Conservation (phyloP, 305 asterid genomes). For the Fraxinus paxiana region DNA sequence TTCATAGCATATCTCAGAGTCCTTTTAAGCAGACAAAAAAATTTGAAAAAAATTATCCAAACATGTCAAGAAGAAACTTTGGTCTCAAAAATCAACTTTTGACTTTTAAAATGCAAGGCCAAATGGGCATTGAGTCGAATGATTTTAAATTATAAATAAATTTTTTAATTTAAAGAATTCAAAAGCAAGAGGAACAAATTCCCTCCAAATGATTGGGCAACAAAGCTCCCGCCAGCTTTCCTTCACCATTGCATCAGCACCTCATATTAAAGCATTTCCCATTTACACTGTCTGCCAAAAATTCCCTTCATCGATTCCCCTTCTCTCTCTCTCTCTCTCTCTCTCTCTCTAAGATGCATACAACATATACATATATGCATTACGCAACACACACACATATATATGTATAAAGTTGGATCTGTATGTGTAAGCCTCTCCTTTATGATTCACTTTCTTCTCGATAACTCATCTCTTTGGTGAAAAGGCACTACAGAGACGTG, state of each 20-base stretch:
- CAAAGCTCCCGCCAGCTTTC: slow-evolving; percentile 1
- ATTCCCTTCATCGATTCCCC: slow-evolving; percentile 12
- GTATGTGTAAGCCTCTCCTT: background rate
- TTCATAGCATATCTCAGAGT: too few species aligned
- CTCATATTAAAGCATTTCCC: slow-evolving; percentile 5
- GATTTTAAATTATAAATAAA: background rate
- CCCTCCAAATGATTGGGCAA: slow-evolving; percentile 46
- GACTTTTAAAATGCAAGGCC: background rate
- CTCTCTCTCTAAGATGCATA: background rate
- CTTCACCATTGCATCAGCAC: slow-evolving; percentile 3
- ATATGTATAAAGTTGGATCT: background rate
- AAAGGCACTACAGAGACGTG: slow-evolving; percentile 4
- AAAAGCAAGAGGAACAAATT: slow-evolving; percentile 37
- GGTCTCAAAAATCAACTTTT: background rate
- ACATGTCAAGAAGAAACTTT: background rate
- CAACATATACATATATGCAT: background rate
- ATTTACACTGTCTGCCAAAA: slow-evolving; percentile 19
- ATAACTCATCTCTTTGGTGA: slow-evolving; percentile 20
- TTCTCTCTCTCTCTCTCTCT: background rate
- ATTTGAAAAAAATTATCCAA: background rate
- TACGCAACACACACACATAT: background rate
- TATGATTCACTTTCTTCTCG: slow-evolving; percentile 28
- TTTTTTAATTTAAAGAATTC: slow-evolving; percentile 14
- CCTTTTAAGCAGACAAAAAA: background rate
- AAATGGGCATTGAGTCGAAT: background rate